Percentiles rank a stretch among this genome's conserved stretches.
Conservation (phyloP, 768 basidiomycete genomes). For the Tylopilus cervinicoccineus region DNA sequence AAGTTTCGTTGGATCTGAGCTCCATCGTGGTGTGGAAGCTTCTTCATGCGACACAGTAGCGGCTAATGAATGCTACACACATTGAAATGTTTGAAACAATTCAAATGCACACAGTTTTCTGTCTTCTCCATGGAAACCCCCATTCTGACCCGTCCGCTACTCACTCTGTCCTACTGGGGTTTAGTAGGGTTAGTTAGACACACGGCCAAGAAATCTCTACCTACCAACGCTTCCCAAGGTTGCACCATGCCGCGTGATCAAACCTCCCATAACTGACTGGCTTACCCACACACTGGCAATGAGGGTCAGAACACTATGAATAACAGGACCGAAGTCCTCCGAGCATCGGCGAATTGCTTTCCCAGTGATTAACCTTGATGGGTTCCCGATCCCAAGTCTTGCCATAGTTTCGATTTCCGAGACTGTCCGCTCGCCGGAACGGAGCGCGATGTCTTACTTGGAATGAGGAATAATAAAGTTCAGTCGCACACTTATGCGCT, state of each 20-base stretch:
- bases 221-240: conserved; percentile 10
- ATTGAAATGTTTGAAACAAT: not conserved
- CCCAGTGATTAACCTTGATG: not conserved
- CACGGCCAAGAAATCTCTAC: not conserved
- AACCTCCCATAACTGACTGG: not conserved
- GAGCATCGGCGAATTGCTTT: not conserved
- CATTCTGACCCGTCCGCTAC: conserved; percentile 1
- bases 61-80: not conserved
- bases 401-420: not conserved
- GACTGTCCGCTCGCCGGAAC: not conserved
- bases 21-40: not conserved
- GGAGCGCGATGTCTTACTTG: not conserved
- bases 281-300: conserved; percentile 2
- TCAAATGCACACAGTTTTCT: not conserved
- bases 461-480: not conserved
- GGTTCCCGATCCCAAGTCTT: not conserved
- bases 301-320: not conserved
- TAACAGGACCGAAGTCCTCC: not conserved
- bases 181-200: not conserved
- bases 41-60: not conserved
- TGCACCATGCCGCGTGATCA: not conserved
- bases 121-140: conserved; percentile 9
- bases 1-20: not conserved
- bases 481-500: not conserved
- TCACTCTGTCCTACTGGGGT: not conserved